phyloP scores from a whole-genome alignment of 1,284 basidiomycete genomes.

The Microbotryum saponariae region DNA sequence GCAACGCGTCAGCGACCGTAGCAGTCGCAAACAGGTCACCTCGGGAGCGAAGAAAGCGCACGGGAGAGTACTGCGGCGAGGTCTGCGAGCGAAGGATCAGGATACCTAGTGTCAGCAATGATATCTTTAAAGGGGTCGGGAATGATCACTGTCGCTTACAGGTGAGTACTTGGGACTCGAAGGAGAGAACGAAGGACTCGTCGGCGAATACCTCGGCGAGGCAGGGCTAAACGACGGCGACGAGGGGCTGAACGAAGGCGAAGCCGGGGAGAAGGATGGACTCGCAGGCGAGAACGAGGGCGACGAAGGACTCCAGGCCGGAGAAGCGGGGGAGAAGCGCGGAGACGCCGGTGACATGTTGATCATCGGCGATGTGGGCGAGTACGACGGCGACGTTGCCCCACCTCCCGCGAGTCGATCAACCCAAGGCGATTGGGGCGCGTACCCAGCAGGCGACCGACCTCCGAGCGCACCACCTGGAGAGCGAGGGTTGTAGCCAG shows the following conservation, averaged over 20 bases:
- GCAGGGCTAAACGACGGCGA: constrained; percentile 24
- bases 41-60: too few relatives aligned
- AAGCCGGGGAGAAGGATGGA: constrained; percentile 29
- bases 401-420: constrained; percentile 8
- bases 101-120: constrained; percentile 2
- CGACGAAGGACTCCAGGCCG: constrained; percentile 73
- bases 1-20: constrained; percentile 72
- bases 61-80: constrained; percentile 10
- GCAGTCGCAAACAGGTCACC: constrained; percentile 32
- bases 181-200: constrained; percentile 39
- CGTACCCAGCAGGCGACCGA: constrained; percentile 45
- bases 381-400: constrained; percentile 48
- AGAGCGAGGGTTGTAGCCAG: constrained; percentile 10
- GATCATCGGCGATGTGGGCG: constrained; percentile 54
- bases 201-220: constrained; percentile 37
- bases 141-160: constrained; percentile 56
- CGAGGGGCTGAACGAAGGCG: constrained; percentile 2
- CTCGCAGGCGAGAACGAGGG: constrained; percentile 65
- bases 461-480: constrained; percentile 41
- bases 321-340: constrained; percentile 75
- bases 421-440: constrained; percentile 50
- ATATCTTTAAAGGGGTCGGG: constrained; percentile 56
- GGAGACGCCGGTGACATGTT: constrained; percentile 64
- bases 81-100: constrained; percentile 27
- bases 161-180: constrained; percentile 46